A percentile compares a stretch with the other conserved stretches of the same genome.
Evolutionary conservation across 2,329 filamentous ascomycete genomes (phyloP).

Genomic region (Diaporthe caulivora): DNA sequence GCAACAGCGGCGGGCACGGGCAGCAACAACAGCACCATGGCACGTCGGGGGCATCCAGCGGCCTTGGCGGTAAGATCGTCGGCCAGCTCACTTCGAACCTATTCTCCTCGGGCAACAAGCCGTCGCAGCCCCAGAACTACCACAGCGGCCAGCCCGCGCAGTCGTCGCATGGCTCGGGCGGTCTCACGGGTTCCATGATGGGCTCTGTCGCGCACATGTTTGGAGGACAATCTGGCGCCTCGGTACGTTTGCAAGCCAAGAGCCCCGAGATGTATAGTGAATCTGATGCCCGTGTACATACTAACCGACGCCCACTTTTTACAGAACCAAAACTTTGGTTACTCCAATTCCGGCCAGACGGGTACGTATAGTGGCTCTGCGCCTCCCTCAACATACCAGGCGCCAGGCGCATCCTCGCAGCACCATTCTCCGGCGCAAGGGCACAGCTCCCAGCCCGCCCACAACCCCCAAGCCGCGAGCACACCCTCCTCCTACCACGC

Average conservation of each 20-base stretch:
- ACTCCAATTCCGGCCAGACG: constrained; percentile 67
- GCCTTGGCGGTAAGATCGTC: constrained; percentile 65
- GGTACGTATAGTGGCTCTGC: constrained; percentile 73
- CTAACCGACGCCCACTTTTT: neutral
- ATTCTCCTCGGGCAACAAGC: constrained; percentile 64
- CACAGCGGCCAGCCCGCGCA: constrained; percentile 59
- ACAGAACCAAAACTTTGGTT: constrained; percentile 68
- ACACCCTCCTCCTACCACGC: constrained; percentile 43
- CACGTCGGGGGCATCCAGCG: constrained; percentile 46
- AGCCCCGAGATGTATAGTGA: neutral
- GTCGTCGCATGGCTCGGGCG: constrained; percentile 53
- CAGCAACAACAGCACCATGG: constrained; percentile 41
- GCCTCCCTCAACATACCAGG: constrained; percentile 72
- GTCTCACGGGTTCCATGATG: constrained; percentile 65
- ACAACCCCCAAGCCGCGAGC: constrained; percentile 42
- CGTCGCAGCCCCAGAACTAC: constrained; percentile 60
- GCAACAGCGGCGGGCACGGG: constrained; percentile 46
- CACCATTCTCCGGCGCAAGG: constrained; percentile 47
- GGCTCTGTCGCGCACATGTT: constrained; percentile 67
- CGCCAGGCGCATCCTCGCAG: constrained; percentile 29
- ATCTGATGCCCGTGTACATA: neutral
- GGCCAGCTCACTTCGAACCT: constrained; percentile 68
- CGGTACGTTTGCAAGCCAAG: constrained; percentile 49
- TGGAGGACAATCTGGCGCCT: constrained; percentile 58
- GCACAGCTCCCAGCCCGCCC: constrained; percentile 47